These are phyloP conservation scores for Chrysoporthe puriensis DNA, from an alignment of 2,329 filamentous ascomycete genomes.

Conservation along the genomic window DNA sequence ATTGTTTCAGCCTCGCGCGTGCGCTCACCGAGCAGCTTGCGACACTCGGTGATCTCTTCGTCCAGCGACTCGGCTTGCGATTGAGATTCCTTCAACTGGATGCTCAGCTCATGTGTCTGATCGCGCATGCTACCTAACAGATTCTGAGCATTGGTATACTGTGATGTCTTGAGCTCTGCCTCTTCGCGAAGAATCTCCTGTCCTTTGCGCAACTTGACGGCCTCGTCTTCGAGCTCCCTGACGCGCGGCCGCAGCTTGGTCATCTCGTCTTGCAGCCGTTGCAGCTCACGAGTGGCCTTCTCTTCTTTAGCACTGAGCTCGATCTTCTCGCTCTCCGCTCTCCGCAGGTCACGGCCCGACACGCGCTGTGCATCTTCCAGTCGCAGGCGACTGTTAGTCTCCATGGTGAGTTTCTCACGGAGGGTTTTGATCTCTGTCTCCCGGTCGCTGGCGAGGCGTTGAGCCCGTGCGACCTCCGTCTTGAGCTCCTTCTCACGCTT, in stretches of 20 bases:
- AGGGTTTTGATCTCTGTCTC: conserved; percentile 78
- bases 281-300: conserved; percentile 70
- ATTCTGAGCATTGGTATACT: conserved; percentile 83
- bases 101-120: conserved; percentile 83
- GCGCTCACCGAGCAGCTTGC: conserved; percentile 82
- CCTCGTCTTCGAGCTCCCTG: conserved; percentile 73
- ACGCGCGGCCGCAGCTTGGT: conserved; percentile 64
- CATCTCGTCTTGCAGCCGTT: conserved; percentile 73
- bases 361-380: conserved; percentile 80
- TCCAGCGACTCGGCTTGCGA: conserved; percentile 83
- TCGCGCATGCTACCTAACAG: conserved; percentile 92
- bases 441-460: conserved; percentile 71
- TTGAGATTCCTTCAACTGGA: conserved; percentile 88
- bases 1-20: conserved; percentile 94
- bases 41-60: conserved; percentile 88
- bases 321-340: conserved; percentile 76
- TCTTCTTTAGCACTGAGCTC: conserved; percentile 76
- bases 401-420: conserved; percentile 76
- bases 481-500: conserved; percentile 80
- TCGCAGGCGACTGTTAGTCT: conserved; percentile 70
- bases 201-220: conserved; percentile 70
- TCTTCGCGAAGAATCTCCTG: conserved; percentile 74
- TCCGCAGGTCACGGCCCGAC: conserved; percentile 76
- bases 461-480: conserved; percentile 70
- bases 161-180: conserved; percentile 78